Evolutionary conservation across 345 rosid species (phyloP).

Genomic region (Lumnitzera racemosa): DNA sequence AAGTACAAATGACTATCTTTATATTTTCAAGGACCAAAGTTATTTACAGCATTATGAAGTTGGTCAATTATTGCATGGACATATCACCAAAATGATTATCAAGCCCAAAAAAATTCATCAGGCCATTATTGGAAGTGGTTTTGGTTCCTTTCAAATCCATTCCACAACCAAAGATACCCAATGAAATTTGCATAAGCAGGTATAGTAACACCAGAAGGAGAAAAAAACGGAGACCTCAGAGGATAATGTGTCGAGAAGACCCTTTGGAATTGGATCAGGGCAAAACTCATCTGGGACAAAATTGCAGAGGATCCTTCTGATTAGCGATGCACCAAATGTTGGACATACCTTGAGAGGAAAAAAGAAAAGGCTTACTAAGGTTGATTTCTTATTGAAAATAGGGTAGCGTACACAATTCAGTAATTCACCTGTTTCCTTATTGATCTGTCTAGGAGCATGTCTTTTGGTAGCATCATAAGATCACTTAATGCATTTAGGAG

Average conservation of each 20-base stretch:
- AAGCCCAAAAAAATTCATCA: too few species aligned
- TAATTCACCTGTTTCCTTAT: conserved; percentile 73
- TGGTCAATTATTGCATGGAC: too few species aligned
- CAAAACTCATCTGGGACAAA: conserved; percentile 83
- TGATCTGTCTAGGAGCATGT: conserved; percentile 58
- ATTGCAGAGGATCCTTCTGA: conserved; percentile 61
- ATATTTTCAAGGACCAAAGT: too few species aligned
- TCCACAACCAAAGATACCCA: too few species aligned
- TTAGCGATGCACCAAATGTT: conserved; percentile 58
- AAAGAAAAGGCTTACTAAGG: not conserved
- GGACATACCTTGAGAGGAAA: conserved; percentile 67
- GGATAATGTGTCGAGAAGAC: conserved; percentile 62
- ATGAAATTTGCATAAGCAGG: too few species aligned
- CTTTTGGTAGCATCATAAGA: conserved; percentile 98
- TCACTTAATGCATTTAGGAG: conserved; percentile 89
- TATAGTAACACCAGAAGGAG: not conserved
- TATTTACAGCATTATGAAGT: too few species aligned
- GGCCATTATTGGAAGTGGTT: too few species aligned
- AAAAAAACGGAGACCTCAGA: conserved; percentile 50
- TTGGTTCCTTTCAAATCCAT: too few species aligned
- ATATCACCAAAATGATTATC: too few species aligned
- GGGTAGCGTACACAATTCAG: not conserved
- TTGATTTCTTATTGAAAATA: conserved; percentile 9
- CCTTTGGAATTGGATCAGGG: conserved; percentile 84
- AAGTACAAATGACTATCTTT: too few species aligned